Evolutionary conservation across 2,329 filamentous ascomycete genomes (phyloP), one percentile per base, ranked within the genome.

Genomic region (Trichophaea hybrida): DNA sequence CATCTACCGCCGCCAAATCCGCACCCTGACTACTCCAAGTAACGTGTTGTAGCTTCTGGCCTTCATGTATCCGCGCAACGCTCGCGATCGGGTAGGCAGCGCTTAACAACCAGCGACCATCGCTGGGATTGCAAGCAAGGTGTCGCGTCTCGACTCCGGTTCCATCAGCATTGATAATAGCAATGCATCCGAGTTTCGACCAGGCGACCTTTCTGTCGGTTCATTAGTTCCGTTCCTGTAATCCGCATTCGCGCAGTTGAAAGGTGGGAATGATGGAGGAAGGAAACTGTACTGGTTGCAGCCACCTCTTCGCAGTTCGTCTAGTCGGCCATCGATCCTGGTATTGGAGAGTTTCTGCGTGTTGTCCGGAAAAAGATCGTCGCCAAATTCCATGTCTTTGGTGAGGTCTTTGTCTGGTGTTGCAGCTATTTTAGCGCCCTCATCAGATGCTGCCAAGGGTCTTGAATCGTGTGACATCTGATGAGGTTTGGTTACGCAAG

Each of bases 161-260:
- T 33, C 86, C 85, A 72, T 90, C 85, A 13, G 80, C 74, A 17
- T 83, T 80, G 65, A 97, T 85, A 57, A 84, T 85, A 33, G 90
- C 90, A 66, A 97, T 87, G 61, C 84, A 88, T 48, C 91, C 91
- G 62, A 82, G 80, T 68, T 84, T 89, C 8, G 91, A 95, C 90
- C 91, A 97, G 34, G 86, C 83, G 57, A 96, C 79, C 65, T 81
- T 82, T 70, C 89, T 94, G 67, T 49, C 17, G 34, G 12, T 17
- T 53, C 31, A 53, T n/a, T 4, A 53, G 6, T 12, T 50, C 8
- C 10, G 10, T 50, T 54, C 15, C 31, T 37, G 32, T 34, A 54
- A 2, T 34, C 13, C 8, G 17, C 12, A 50, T 24, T 10, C 4
- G 38, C 38, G 38, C 38, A 43, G 38, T 10, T 32, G 34, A 32